Conservation (phyloP, 2,329 filamentous ascomycete genomes). For the Triangularia verruculosa region DNA sequence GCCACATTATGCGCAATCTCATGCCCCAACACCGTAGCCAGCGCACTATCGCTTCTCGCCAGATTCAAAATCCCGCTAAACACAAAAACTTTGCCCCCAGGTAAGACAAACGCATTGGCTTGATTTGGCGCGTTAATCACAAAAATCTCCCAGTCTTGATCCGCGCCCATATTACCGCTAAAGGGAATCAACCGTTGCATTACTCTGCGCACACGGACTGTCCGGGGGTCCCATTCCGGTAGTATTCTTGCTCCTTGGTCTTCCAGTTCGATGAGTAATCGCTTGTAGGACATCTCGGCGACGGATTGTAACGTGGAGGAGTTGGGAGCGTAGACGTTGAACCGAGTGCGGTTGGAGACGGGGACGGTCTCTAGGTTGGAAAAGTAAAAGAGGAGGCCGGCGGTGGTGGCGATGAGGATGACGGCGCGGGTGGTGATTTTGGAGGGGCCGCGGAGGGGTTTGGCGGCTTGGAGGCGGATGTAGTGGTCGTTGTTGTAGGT, state of each 20-base stretch:
- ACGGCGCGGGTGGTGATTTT: conserved; percentile 41
- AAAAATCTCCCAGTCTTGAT: conserved; percentile 64
- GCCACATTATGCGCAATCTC: conserved; percentile 77
- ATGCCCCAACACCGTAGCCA: conserved; percentile 74
- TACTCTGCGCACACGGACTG: conserved; percentile 58
- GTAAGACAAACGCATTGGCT: conserved; percentile 72
- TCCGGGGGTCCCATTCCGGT: conserved; percentile 53
- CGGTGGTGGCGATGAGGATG: conserved; percentile 40
- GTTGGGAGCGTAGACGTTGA: conserved; percentile 63
- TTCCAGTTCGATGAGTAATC: conserved; percentile 54
- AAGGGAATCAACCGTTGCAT: conserved; percentile 65
- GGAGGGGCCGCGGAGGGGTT: conserved; percentile 39
- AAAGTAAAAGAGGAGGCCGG: conserved; percentile 59
- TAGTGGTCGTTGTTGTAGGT: conserved; percentile 7
- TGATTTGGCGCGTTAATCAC: conserved; percentile 65
- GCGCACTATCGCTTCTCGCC: conserved; percentile 62
- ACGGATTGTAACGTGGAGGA: conserved; percentile 53
- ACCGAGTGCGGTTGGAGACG: conserved; percentile 66
- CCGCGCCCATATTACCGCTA: conserved; percentile 56
- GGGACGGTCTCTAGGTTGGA: conserved; percentile 70
- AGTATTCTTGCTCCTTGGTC: conserved; percentile 55
- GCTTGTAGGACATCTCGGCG: conserved; percentile 52
- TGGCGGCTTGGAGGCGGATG: conserved; percentile 30
- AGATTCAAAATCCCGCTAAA: conserved; percentile 70
- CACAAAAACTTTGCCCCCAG: conserved; percentile 77